Evolutionary conservation across 495 filamentous ascomycete genomes (phyloP).

Genomic region (Penicillium canariense): DNA sequence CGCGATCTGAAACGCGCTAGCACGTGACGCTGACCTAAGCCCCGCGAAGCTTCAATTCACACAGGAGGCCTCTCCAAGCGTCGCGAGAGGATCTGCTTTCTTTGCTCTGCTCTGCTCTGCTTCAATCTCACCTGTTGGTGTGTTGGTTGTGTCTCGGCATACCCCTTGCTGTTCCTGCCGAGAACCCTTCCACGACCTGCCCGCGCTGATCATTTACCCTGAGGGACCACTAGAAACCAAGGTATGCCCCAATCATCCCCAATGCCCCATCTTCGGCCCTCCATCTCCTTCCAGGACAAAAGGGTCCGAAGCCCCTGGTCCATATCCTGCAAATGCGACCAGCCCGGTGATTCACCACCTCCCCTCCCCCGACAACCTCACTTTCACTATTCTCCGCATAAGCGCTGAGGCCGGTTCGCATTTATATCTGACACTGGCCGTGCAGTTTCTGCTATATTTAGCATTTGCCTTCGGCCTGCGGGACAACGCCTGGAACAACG

Average conservation of each 20-base stretch:
- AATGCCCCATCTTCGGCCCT: slow-evolving; percentile 8
- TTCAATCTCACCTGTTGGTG: slow-evolving; percentile 5
- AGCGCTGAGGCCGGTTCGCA: slow-evolving; percentile 25
- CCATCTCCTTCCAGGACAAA: slow-evolving; percentile 5
- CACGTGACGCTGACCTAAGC: slow-evolving; percentile 26
- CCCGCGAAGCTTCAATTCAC: slow-evolving; percentile 26
- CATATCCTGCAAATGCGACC: not conserved
- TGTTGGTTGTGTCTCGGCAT: not conserved
- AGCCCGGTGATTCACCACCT: not conserved
- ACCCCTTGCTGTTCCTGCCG: not conserved
- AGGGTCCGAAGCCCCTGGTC: not conserved
- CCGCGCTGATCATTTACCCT: slow-evolving; percentile 13
- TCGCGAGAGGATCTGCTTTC: not conserved
- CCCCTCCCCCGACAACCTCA: not conserved
- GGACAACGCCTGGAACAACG: slow-evolving; percentile 30
- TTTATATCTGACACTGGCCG: slow-evolving; percentile 31
- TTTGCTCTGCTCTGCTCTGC: not conserved
- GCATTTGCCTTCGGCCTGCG: slow-evolving; percentile 33
- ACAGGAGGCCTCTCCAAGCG: slow-evolving; percentile 2
- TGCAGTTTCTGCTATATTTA: slow-evolving; percentile 44
- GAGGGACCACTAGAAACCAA: slow-evolving; percentile 3
- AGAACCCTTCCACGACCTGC: not conserved
- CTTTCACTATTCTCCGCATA: slow-evolving; percentile 8
- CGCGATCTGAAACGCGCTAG: slow-evolving; percentile 39
- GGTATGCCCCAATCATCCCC: slow-evolving; percentile 18